A percentile compares a stretch with the other conserved stretches of the same genome.
These are phyloP conservation scores for Fusarium sp. DNA, from an alignment of 2,329 filamentous ascomycete species.

Conservation along the genomic window DNA sequence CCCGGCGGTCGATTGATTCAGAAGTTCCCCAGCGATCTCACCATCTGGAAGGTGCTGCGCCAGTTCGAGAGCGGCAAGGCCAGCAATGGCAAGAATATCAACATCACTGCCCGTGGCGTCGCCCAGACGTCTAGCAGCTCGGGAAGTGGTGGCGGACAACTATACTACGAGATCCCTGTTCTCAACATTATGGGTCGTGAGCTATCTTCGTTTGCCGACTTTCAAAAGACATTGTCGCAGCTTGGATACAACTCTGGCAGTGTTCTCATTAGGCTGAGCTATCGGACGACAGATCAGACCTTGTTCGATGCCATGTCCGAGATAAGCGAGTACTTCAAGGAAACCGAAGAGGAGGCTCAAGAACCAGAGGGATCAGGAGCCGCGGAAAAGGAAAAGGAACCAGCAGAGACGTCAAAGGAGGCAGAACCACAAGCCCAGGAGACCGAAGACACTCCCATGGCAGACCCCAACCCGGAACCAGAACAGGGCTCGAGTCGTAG, in stretches of 20 bases:
- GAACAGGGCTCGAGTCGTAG: conserved; percentile 1
- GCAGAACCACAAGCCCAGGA: conserved; percentile 17
- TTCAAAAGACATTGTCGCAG: conserved; percentile 88
- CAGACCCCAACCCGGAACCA: conserved; percentile 25
- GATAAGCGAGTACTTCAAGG: conserved; percentile 77
- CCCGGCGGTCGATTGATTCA: conserved; percentile 75
- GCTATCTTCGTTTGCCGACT: conserved; percentile 75
- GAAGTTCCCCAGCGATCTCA: conserved; percentile 87
- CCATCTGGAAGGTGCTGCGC: conserved; percentile 86
- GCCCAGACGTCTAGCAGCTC: conserved; percentile 65
- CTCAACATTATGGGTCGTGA: conserved; percentile 85
- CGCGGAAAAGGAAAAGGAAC: conserved; percentile 12
- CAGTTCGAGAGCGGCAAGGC: conserved; percentile 83
- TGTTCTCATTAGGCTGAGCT: conserved; percentile 78
- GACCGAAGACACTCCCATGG: conserved; percentile 38
- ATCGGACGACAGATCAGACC: conserved; percentile 76
- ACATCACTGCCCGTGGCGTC: conserved; percentile 84
- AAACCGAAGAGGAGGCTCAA: conserved; percentile 49
- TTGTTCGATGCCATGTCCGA: conserved; percentile 84
- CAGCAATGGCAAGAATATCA: conserved; percentile 68
- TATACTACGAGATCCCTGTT: conserved; percentile 88
- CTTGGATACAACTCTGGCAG: conserved; percentile 87
- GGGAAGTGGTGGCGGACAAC: conserved; percentile 69
- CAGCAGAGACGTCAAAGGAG: conserved; percentile 17
- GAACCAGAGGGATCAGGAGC: conserved; percentile 11